phyloP scores from a whole-genome alignment of 2,329 filamentous ascomycete species.

The Penicillium occitanis region DNA sequence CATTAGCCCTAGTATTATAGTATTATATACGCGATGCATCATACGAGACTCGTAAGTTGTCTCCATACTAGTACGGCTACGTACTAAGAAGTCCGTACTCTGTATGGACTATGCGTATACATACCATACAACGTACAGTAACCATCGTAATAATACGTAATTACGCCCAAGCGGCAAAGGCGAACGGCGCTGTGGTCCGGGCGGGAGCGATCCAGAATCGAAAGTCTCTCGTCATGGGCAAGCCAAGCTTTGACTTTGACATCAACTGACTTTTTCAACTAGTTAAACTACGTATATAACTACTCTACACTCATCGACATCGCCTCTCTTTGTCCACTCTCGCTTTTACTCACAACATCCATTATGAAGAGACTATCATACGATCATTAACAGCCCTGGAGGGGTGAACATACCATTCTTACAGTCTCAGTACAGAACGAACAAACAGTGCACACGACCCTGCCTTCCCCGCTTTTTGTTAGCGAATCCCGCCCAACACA shows the following conservation, averaged over 20 bases:
- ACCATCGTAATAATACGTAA: background rate
- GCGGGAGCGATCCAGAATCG: slow-evolving; percentile 6
- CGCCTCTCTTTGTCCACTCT: slow-evolving; percentile 3
- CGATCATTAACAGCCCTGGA: background rate
- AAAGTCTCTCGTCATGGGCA: background rate
- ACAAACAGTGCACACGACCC: slow-evolving; percentile 1
- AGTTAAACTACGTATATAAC: background rate
- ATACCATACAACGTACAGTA: slow-evolving; percentile 7
- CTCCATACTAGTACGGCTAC: background rate
- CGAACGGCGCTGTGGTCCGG: slow-evolving; percentile 16
- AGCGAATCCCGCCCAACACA: background rate
- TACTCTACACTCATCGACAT: background rate
- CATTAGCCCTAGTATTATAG: slow-evolving; percentile 1
- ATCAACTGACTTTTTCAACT: slow-evolving; percentile 1
- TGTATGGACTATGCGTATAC: background rate
- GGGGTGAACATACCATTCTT: background rate
- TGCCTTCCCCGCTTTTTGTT: background rate
- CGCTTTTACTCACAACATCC: background rate
- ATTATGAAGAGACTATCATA: slow-evolving; percentile 11
- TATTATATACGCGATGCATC: slow-evolving; percentile 3
- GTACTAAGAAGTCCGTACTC: background rate
- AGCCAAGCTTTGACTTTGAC: background rate
- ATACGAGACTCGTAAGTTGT: background rate
- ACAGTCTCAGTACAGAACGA: background rate
- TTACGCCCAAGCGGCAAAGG: slow-evolving; percentile 9